A percentile compares a stretch with the other conserved stretches of the same genome.
phyloP scores from a whole-genome alignment of 225 moss, liverwort and hornwort species.

The Thuidium tamariscinum region DNA sequence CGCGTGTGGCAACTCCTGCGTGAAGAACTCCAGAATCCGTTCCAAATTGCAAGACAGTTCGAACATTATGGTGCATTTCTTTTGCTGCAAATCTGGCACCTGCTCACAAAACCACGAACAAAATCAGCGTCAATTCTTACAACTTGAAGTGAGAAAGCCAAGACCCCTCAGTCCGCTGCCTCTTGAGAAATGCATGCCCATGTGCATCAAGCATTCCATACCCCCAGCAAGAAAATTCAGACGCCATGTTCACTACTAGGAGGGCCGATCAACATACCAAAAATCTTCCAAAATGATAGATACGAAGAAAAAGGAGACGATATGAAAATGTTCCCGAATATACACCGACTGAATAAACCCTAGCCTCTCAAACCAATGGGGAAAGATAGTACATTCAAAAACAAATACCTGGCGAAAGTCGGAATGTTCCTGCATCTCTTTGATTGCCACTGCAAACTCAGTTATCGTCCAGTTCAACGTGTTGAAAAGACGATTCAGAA shows the following conservation, averaged over 20 bases:
- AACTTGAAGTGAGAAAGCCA: background rate
- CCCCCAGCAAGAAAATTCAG: background rate
- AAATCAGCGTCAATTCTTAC: background rate
- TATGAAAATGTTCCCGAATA: background rate
- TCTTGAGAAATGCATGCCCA: background rate
- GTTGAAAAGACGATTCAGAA: conserved; percentile 96
- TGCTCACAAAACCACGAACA: background rate
- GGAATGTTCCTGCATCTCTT: conserved; percentile 90
- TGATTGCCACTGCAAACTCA: conserved; percentile 90
- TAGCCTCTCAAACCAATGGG: background rate
- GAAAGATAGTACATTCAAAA: background rate
- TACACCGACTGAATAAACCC: background rate
- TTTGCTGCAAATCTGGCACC: conserved; percentile 77
- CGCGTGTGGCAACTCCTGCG: conserved; percentile 78
- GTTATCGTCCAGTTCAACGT: conserved; percentile 98
- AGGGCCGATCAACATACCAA: background rate
- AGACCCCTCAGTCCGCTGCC: background rate
- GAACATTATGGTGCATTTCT: conserved; percentile 94
- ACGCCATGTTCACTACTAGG: background rate
- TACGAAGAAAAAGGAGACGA: background rate
- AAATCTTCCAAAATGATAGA: background rate
- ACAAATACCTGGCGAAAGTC: conserved; percentile 49
- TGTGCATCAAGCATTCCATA: too few relatives aligned
- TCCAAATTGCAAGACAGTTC: conserved; percentile 95
- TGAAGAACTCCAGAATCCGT: conserved; percentile 93